Evolutionary conservation across 768 basidiomycete genomes (phyloP), one percentile per base, ranked within the genome.

Genomic region (Tricholoma terreum): DNA sequence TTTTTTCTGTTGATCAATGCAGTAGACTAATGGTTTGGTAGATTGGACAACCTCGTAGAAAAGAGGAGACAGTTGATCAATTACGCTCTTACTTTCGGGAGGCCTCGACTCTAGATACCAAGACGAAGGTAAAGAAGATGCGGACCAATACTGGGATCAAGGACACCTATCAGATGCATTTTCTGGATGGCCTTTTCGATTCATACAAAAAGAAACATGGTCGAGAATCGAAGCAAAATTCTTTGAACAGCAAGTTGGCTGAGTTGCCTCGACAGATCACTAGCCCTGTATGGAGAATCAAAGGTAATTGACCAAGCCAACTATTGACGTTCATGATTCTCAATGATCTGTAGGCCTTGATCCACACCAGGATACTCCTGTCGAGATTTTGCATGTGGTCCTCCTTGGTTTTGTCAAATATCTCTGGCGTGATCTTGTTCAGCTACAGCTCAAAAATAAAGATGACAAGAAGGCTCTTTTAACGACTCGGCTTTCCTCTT

Each of bases 401-500:
- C 65, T 80, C 0, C 72, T 80, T 1, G 78, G 79, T 0, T 71
- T 79, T 61, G 69, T 80, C 50, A 81, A 81, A 48, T 82, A 81
- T 57, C 70, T 78, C 27, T 82, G 80, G 79, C 69, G 73, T 0
- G 78, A 81, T 63, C 63, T 66, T 0, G 58, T 74, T 11, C 50
- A 65, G 10, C 60, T 63, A 19, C 61, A 61, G 15, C 27, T 68
- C 22, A 65, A 65, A 10, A 65, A 70, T 10, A 61, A 67, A 17
- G 38, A 54, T 0, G 46, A 68, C 31, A 74, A 74, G 50, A 52
- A 61, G 6, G 27, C 64, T 10, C 63, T 79, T 0, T 64, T 59
- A n/a, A 30, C 43, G 0, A 51, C 60, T 4, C 67, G 74, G 0
- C 59, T 77, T 2, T 57, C 57, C 0, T 69, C 65, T 2, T 52